Percentiles rank a stretch among this genome's conserved stretches.
These are phyloP conservation scores for Eremomyces bilateralis DNA, from an alignment of 495 filamentous ascomycete genomes.

Conservation along the genomic window DNA sequence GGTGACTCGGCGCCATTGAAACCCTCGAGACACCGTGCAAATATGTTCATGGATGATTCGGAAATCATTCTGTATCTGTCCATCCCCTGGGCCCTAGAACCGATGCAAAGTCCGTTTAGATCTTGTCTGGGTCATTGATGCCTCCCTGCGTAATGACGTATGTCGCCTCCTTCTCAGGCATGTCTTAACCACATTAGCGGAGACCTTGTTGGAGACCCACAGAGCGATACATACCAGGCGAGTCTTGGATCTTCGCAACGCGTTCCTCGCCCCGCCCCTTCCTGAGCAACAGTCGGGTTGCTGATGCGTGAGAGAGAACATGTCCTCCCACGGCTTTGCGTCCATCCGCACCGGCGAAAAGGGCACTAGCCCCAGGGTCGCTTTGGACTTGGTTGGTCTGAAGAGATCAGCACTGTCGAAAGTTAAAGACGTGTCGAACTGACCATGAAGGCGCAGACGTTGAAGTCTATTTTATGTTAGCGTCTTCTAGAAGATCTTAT, in stretches of 20 bases:
- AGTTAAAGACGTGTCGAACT: constrained; percentile 2
- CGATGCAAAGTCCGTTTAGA: too few species aligned
- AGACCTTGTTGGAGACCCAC: neutral
- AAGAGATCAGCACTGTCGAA: neutral
- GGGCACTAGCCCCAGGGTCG: constrained; percentile 56
- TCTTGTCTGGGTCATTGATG: constrained; percentile 51
- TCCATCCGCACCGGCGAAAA: constrained; percentile 63
- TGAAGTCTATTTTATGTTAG: constrained; percentile 36
- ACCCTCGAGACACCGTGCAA: too few species aligned
- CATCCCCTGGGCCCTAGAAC: too few species aligned
- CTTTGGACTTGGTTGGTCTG: constrained; percentile 68
- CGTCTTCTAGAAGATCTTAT: neutral
- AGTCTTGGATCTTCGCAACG: constrained; percentile 63
- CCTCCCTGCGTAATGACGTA: constrained; percentile 66
- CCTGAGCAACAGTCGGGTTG: constrained; percentile 49
- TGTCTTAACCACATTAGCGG: constrained; percentile 25
- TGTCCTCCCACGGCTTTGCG: constrained; percentile 57
- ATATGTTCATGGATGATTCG: too few species aligned
- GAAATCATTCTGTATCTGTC: too few species aligned
- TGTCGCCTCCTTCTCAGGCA: constrained; percentile 54
- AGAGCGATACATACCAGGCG: constrained; percentile 28
- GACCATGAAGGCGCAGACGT: constrained; percentile 54
- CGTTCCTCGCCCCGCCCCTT: constrained; percentile 64
- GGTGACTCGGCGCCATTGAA: too few species aligned
- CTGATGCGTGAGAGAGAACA: constrained; percentile 59